Percentiles rank a stretch among this genome's conserved stretches.
Evolutionary conservation across 2,329 filamentous ascomycete genomes (phyloP).

Genomic region (Endothia cerciana): DNA sequence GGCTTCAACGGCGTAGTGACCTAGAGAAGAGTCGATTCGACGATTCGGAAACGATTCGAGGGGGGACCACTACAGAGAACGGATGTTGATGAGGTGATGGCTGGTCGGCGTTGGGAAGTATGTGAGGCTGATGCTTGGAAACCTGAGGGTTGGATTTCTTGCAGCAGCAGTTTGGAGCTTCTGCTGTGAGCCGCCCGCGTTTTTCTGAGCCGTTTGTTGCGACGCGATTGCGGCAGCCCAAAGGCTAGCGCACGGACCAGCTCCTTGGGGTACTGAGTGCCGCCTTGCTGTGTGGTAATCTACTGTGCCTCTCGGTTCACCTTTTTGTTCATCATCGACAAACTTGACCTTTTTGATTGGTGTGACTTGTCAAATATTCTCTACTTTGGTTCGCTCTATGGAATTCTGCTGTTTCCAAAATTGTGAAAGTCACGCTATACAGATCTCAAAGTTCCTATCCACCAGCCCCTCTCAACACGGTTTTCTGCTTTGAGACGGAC

Average conservation of each 20-base stretch:
- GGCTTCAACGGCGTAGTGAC: background rate
- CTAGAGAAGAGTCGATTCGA: background rate
- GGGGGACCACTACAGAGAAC: background rate
- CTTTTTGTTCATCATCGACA: background rate
- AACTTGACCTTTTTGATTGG: too few relatives aligned
- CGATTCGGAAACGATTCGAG: background rate
- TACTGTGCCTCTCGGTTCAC: background rate
- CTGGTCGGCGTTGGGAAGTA: slow-evolving; percentile 26
- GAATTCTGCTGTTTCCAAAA: background rate
- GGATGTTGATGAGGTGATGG: slow-evolving; percentile 23
- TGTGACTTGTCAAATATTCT: background rate
- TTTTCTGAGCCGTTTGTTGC: slow-evolving; percentile 20
- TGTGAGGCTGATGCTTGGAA: slow-evolving; percentile 21
- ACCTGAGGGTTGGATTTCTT: slow-evolving; percentile 15
- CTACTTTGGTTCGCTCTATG: background rate
- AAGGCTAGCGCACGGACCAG: slow-evolving; percentile 18
- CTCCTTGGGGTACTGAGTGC: background rate
- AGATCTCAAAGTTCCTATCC: background rate
- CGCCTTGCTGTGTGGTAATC: background rate
- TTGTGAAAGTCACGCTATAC: background rate
- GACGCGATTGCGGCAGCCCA: slow-evolving; percentile 18
- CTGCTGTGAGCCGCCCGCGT: slow-evolving; percentile 11
- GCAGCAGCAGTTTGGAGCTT: slow-evolving; percentile 12
- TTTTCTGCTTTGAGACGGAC: background rate
- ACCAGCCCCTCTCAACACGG: background rate